Evolutionary conservation across 805 yeast species (phyloP).

Genomic region (Yarrowia deformans): DNA sequence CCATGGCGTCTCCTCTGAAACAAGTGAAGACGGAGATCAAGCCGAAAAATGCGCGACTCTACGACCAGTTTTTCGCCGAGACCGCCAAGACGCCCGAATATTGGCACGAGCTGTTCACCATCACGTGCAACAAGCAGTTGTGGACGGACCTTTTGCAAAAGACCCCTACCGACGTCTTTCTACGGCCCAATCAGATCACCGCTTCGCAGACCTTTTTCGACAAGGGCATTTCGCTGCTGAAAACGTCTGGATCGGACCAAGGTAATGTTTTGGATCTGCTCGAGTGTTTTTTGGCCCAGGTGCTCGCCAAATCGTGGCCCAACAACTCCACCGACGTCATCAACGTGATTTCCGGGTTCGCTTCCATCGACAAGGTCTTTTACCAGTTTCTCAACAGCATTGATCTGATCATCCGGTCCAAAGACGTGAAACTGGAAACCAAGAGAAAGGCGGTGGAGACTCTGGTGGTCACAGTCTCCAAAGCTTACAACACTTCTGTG

Average conservation of each 20-base stretch:
- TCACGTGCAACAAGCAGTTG: slow-evolving; percentile 40
- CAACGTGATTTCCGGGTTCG: slow-evolving; percentile 51
- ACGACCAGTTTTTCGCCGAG: slow-evolving; percentile 21
- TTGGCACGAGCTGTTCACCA: slow-evolving; percentile 36
- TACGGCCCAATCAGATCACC: slow-evolving; percentile 30
- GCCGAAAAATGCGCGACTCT: slow-evolving; percentile 26
- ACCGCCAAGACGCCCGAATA: slow-evolving; percentile 9
- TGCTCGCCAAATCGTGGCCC: slow-evolving; percentile 47
- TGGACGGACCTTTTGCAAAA: slow-evolving; percentile 28
- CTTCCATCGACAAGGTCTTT: slow-evolving; percentile 48
- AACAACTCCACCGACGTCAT: slow-evolving; percentile 48
- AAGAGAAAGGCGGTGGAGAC: slow-evolving; percentile 48
- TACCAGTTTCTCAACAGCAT: slow-evolving; percentile 47
- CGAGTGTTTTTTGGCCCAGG: slow-evolving; percentile 46
- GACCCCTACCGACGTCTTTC: slow-evolving; percentile 8
- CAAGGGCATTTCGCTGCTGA: slow-evolving; percentile 44
- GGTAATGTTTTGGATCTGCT: slow-evolving; percentile 44
- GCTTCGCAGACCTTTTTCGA: slow-evolving; percentile 43
- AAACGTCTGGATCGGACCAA: slow-evolving; percentile 43
- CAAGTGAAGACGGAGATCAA: slow-evolving; percentile 34
- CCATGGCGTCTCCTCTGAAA: slow-evolving; percentile 30
- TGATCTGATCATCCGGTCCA: slow-evolving; percentile 45
- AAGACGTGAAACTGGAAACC: slow-evolving; percentile 40
- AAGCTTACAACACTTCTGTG: slow-evolving; percentile 49
- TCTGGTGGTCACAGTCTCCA: slow-evolving; percentile 47